phyloP scores from a whole-genome alignment of 768 basidiomycete species.

The Exidia glandulosa region DNA sequence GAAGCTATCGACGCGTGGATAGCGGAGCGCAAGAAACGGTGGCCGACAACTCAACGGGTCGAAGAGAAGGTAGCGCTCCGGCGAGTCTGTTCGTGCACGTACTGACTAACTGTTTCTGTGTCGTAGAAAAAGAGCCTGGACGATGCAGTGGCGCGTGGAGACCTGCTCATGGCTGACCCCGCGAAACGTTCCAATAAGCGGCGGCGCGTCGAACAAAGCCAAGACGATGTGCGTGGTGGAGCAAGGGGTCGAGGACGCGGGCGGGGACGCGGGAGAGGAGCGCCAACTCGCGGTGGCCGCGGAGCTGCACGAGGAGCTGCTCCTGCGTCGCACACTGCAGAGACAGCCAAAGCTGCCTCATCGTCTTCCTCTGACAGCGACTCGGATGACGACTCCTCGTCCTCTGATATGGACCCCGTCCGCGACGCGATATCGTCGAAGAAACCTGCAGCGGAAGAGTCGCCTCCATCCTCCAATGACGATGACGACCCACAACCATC shows the following conservation, averaged over 20 bases:
- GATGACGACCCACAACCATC: not conserved
- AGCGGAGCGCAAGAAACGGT: slow-evolving; percentile 75
- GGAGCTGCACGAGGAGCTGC: slow-evolving; percentile 4
- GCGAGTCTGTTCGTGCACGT: slow-evolving; percentile 8
- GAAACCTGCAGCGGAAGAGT: slow-evolving; percentile 3
- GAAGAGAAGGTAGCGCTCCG: slow-evolving; percentile 44
- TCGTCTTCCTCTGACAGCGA: not conserved
- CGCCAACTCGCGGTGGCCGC: slow-evolving; percentile 20
- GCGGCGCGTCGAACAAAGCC: slow-evolving; percentile 20
- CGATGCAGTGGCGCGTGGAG: slow-evolving; percentile 73
- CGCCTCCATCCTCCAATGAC: not conserved
- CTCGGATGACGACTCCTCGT: slow-evolving; percentile 16
- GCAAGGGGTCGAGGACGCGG: slow-evolving; percentile 13
- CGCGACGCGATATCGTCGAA: slow-evolving; percentile 18
- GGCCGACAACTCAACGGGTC: slow-evolving; percentile 59
- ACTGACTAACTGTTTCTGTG: too few species aligned
- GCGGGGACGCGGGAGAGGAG: slow-evolving; percentile 23
- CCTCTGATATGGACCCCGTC: slow-evolving; percentile 17
- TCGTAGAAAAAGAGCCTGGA: slow-evolving; percentile 50
- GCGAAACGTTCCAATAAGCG: slow-evolving; percentile 33
- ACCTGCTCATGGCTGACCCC: slow-evolving; percentile 42
- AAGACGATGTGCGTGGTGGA: slow-evolving; percentile 11
- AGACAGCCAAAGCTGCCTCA: not conserved
- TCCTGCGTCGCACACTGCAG: not conserved
- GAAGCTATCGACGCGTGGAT: slow-evolving; percentile 81